Evolutionary conservation across 2,329 filamentous ascomycete species (phyloP).

Genomic region (Penicillium verrucosum): DNA sequence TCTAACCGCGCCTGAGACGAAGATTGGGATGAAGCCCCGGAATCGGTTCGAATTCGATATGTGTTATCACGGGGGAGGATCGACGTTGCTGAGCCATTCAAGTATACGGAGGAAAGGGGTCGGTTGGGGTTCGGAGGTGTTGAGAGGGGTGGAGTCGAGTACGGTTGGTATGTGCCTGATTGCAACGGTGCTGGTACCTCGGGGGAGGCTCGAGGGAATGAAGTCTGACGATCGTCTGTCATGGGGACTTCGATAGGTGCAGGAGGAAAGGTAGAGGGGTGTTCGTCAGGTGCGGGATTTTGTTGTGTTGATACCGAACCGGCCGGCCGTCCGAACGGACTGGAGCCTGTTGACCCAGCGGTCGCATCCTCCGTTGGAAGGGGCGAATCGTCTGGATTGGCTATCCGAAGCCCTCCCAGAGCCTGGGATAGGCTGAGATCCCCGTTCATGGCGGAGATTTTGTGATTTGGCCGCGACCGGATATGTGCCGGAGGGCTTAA

Average conservation of each 20-base stretch:
- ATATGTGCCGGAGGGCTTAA: background rate
- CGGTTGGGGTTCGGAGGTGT: conserved; percentile 39
- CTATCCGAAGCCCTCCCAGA: conserved; percentile 90
- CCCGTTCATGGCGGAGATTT: conserved; percentile 68
- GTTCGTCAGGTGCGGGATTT: conserved; percentile 19
- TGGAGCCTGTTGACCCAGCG: conserved; percentile 24
- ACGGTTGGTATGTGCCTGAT: conserved; percentile 45
- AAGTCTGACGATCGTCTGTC: conserved; percentile 44
- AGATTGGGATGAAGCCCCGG: conserved; percentile 56
- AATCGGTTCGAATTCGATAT: conserved; percentile 58
- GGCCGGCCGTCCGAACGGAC: conserved; percentile 20
- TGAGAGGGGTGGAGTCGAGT: conserved; percentile 42
- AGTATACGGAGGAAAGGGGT: conserved; percentile 49
- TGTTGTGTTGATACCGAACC: conserved; percentile 27
- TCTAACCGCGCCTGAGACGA: conserved; percentile 58
- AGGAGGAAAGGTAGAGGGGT: conserved; percentile 19
- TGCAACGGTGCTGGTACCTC: conserved; percentile 37
- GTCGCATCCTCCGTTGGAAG: conserved; percentile 37
- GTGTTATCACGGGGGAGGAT: conserved; percentile 42
- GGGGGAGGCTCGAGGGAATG: conserved; percentile 42
- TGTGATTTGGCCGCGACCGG: background rate
- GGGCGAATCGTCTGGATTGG: conserved; percentile 81
- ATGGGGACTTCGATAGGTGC: conserved; percentile 22
- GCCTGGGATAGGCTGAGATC: conserved; percentile 90
- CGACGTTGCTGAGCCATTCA: conserved; percentile 43